Evolutionary conservation across 345 rosid species (phyloP), one percentile per base, ranked within the genome.

Genomic region (Brassica incana): DNA sequence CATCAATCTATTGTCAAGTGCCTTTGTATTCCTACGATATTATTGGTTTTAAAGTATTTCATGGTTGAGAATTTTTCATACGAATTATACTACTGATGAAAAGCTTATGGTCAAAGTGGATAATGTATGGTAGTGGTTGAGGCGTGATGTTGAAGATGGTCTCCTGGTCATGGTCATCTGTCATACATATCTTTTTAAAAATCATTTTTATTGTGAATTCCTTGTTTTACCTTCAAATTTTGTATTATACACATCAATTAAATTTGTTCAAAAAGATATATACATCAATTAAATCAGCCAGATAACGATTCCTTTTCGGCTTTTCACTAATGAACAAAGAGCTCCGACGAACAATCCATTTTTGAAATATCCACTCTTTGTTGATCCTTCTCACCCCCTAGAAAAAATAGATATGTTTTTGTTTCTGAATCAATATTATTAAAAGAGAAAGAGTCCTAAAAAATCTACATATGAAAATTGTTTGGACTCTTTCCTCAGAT

Each of bases 101-200:
- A 6, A 8, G 64, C 10, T 23, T 15, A 9, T 77, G 56, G 63
- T 23, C 64, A 59, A 67, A 54, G 72, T 29, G 25, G 72, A 63
- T 78, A 36, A 78, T 54, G 72, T 12, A 65, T 72, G 77, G 68
- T 72, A 66, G 81, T 78, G 30, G 81, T 65, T 65, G 71, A 45
- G 72, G 48, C 72, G 56, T 78, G 67, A 65, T 54, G 81, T 71
- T 54, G 81, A 54, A 78, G 77, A 65, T 71, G 73, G 81, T 72
- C 81, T 77, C 66, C 1, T 71, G 60, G 23, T 36, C 25, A 10
- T 54, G 30, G 30, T 25, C n/a, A 12, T 50, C 4, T 32, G 35
- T 32, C 35, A n/a, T 33, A 25, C 25, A 61, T 6, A 8, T 43
- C 4, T n/a, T 59, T 52, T 69, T 71, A 8, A 38, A 36, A 36